Evolutionary conservation across 257 asterid genomes (phyloP).

Genomic region (Penstemon eatonii): DNA sequence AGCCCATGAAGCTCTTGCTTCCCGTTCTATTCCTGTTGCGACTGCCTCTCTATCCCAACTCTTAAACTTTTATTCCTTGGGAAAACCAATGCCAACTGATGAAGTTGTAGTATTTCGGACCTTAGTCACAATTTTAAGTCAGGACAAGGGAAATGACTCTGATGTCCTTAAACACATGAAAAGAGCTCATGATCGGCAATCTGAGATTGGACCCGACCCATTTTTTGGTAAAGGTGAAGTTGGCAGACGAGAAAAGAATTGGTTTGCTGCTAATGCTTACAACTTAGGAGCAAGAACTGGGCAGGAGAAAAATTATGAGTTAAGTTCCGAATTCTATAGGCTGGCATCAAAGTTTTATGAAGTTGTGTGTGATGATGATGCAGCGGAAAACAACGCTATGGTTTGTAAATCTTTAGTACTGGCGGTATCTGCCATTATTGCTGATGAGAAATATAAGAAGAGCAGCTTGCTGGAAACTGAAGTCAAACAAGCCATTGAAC

Average conservation of each 20-base stretch:
- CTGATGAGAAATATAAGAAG: constrained; percentile 66
- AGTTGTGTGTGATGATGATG: constrained; percentile 50
- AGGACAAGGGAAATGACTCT: constrained; percentile 53
- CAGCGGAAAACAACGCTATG: constrained; percentile 52
- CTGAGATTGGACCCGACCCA: constrained; percentile 62
- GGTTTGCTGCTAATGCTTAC: constrained; percentile 90
- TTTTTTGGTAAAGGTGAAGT: constrained; percentile 82
- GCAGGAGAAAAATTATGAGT: constrained; percentile 55
- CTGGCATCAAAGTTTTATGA: constrained; percentile 77
- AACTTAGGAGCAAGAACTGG: constrained; percentile 78
- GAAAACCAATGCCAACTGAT: constrained; percentile 64
- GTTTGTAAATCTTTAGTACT: constrained; percentile 71
- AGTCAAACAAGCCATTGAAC: constrained; percentile 65
- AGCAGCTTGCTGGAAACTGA: constrained; percentile 60
- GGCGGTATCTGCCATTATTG: constrained; percentile 68
- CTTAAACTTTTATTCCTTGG: constrained; percentile 59
- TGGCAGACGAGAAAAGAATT: constrained; percentile 82
- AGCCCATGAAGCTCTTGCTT: constrained; percentile 92
- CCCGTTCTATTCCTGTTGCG: constrained; percentile 72
- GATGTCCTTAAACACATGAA: constrained; percentile 72
- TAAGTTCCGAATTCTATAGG: constrained; percentile 72
- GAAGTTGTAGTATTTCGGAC: constrained; percentile 89
- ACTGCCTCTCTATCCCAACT: constrained; percentile 73
- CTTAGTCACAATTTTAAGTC: constrained; percentile 62
- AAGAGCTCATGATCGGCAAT: constrained; percentile 58